Percentiles rank a stretch among this genome's conserved stretches.
phyloP scores from a whole-genome alignment of 352 stramenopile genomes.

The Phytophthora nicotianae region DNA sequence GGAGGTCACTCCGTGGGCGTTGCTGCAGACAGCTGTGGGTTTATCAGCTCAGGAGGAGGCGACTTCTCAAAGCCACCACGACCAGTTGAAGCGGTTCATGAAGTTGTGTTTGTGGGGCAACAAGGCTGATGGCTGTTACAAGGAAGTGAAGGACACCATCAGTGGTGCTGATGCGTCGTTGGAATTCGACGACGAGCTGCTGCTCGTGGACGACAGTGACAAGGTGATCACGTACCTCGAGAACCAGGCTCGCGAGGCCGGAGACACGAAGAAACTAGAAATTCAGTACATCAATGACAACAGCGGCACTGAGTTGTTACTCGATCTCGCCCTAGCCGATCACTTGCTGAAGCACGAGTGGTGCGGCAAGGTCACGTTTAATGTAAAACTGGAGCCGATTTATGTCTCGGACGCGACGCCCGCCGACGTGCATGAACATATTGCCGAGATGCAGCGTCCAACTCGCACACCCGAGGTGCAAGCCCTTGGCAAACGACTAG shows the following conservation, averaged over 20 bases:
- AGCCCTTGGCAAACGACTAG: conserved; percentile 49
- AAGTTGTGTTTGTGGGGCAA: conserved; percentile 83
- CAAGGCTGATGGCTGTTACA: conserved; percentile 81
- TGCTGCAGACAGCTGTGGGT: conserved; percentile 62
- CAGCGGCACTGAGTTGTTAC: conserved; percentile 71
- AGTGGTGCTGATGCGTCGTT: conserved; percentile 57
- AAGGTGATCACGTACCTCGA: conserved; percentile 55
- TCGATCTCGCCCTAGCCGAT: conserved; percentile 71
- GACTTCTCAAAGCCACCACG: conserved; percentile 34
- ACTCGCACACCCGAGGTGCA: conserved; percentile 44
- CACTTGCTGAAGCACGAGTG: conserved; percentile 58
- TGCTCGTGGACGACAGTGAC: conserved; percentile 64
- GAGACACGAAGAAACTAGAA: conserved; percentile 16
- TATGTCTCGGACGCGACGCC: conserved; percentile 81
- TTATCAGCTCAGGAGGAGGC: conserved; percentile 27
- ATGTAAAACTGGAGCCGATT: conserved; percentile 78
- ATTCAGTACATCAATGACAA: conserved; percentile 85
- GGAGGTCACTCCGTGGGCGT: conserved; percentile 54
- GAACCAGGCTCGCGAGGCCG: conserved; percentile 13
- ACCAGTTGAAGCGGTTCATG: conserved; percentile 56
- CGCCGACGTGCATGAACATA: conserved; percentile 62
- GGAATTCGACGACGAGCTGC: conserved; percentile 58
- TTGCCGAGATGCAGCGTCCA: conserved; percentile 48
- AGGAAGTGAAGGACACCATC: conserved; percentile 71
- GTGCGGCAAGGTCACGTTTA: conserved; percentile 64